phyloP scores from a whole-genome alignment of 2,329 filamentous ascomycete genomes.

The Alternaria gansuensis region DNA sequence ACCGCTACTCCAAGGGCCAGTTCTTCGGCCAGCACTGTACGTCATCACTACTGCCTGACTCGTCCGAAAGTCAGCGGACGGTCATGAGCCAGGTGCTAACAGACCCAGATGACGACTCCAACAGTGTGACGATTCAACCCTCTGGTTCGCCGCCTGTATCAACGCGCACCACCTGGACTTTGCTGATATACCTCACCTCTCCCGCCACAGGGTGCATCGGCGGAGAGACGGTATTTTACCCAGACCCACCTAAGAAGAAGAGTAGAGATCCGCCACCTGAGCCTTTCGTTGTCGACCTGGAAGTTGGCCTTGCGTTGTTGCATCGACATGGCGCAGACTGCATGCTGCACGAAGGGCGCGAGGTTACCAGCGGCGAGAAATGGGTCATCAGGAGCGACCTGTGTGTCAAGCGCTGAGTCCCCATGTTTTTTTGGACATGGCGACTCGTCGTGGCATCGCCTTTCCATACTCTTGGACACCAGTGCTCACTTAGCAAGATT shows the following conservation, averaged over 20 bases:
- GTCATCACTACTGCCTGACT: slow-evolving; percentile 47
- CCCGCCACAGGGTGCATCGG: slow-evolving; percentile 77
- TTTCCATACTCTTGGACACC: not conserved
- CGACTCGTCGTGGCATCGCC: not conserved
- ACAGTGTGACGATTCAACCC: slow-evolving; percentile 67
- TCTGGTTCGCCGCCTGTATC: slow-evolving; percentile 51
- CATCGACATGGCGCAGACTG: slow-evolving; percentile 92
- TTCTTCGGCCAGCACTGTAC: slow-evolving; percentile 93
- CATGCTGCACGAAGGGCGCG: slow-evolving; percentile 84
- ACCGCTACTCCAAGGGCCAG: slow-evolving; percentile 84
- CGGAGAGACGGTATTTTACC: slow-evolving; percentile 92
- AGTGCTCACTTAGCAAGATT: not conserved
- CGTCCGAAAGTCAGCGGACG: not conserved
- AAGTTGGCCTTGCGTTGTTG: slow-evolving; percentile 85
- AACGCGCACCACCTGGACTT: slow-evolving; percentile 86
- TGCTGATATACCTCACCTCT: slow-evolving; percentile 86
- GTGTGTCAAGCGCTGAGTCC: slow-evolving; percentile 65
- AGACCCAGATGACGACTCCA: slow-evolving; percentile 78
- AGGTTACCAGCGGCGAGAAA: slow-evolving; percentile 83
- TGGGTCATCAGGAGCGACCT: slow-evolving; percentile 90
- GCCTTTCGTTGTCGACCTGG: slow-evolving; percentile 75
- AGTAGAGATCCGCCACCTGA: slow-evolving; percentile 57
- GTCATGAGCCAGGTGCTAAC: slow-evolving; percentile 10
- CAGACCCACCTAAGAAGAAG: slow-evolving; percentile 60
- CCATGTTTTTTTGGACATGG: not conserved